These are phyloP conservation scores for Epichloe bromicola DNA, from an alignment of 2,329 filamentous ascomycete genomes.

Conservation along the genomic window DNA sequence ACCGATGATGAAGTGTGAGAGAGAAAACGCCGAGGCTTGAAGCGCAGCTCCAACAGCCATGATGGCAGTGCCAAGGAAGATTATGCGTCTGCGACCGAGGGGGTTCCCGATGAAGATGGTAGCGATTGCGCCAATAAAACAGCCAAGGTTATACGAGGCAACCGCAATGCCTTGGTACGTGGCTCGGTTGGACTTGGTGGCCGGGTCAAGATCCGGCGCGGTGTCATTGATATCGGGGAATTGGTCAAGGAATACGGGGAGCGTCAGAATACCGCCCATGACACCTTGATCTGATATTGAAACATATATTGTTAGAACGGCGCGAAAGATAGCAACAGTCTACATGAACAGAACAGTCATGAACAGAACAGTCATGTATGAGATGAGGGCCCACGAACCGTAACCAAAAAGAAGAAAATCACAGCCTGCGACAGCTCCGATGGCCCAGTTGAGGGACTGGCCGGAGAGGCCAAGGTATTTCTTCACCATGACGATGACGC, in stretches of 20 bases:
- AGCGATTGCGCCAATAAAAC: slow-evolving; percentile 50
- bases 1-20: slow-evolving; percentile 44
- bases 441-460: slow-evolving; percentile 51
- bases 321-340: no score
- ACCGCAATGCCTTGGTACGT: slow-evolving; percentile 42
- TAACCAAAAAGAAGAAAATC: slow-evolving; percentile 55
- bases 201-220: slow-evolving; percentile 20
- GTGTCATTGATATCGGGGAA: slow-evolving; percentile 40
- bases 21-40: slow-evolving; percentile 41
- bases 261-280: slow-evolving; percentile 62
- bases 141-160: slow-evolving; percentile 46
- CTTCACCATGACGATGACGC: slow-evolving; percentile 18
- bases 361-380: not conserved
- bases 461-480: slow-evolving; percentile 54
- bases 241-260: slow-evolving; percentile 44
- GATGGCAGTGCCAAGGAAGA: slow-evolving; percentile 45
- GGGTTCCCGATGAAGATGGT: slow-evolving; percentile 53
- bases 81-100: slow-evolving; percentile 45
- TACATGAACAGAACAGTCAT: not conserved
- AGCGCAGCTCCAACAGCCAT: slow-evolving; percentile 45
- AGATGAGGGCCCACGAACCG: slow-evolving; percentile 23
- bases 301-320: not conserved
- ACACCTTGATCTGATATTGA: slow-evolving; percentile 52
- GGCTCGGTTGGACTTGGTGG: slow-evolving; percentile 29
- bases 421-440: slow-evolving; percentile 58